Evolutionary conservation across 306 rosid species (phyloP).

Genomic region (Fragaria iinumae): DNA sequence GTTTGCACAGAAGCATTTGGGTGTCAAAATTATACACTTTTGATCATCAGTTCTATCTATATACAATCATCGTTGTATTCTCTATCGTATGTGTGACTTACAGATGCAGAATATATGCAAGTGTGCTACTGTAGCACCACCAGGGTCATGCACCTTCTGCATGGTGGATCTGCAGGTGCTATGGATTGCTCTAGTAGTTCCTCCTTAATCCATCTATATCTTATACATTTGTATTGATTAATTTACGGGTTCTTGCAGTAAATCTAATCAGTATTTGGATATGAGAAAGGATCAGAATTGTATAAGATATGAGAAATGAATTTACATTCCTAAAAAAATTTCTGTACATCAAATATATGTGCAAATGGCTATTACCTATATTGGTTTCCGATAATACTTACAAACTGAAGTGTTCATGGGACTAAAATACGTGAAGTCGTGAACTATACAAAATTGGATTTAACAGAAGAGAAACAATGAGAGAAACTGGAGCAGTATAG

Average conservation of each 20-base stretch:
- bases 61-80: not conserved
- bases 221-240: not conserved
- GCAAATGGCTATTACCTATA: slow-evolving; percentile 9
- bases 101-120: not conserved
- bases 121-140: not conserved
- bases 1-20: slow-evolving; percentile 20
- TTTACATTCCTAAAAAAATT: not conserved
- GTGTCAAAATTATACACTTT: slow-evolving; percentile 9
- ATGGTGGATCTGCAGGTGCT: not conserved
- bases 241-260: not conserved
- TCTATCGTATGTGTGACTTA: not conserved
- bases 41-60: not conserved
- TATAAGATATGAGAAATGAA: not conserved
- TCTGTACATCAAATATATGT: slow-evolving; percentile 1
- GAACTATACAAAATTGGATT: slow-evolving; percentile 16
- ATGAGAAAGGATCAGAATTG: not conserved
- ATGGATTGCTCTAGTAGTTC: not conserved
- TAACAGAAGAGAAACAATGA: not conserved
- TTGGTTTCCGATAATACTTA: slow-evolving; percentile 11
- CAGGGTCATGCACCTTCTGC: not conserved
- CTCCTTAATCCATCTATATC: not conserved
- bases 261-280: not conserved
- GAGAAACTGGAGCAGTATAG: not conserved
- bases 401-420: not conserved
- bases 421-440: not conserved